Conservation (phyloP, 2,329 filamentous ascomycete species). For the Verticillium longisporum region DNA sequence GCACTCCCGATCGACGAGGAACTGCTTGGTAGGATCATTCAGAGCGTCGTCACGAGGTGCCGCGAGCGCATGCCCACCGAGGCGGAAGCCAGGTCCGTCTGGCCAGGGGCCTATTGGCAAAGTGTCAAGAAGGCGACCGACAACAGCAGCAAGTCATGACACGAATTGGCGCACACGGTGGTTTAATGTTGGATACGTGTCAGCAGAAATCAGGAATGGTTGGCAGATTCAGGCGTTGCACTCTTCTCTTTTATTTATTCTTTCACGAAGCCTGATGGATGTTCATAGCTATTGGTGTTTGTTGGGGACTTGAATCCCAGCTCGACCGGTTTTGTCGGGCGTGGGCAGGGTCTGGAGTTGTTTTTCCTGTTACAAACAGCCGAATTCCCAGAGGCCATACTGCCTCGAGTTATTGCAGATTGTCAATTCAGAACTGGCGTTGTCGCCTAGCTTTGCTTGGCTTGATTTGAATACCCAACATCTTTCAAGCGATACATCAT, state of each 20-base stretch:
- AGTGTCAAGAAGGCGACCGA: slow-evolving; percentile 47
- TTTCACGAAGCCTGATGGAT: background rate
- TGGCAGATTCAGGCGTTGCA: background rate
- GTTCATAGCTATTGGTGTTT: background rate
- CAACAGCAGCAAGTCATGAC: slow-evolving; percentile 15
- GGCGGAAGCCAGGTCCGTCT: slow-evolving; percentile 45
- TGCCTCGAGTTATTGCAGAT: background rate
- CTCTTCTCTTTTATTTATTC: background rate
- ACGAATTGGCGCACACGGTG: background rate
- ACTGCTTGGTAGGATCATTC: slow-evolving; percentile 53
- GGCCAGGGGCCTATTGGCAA: slow-evolving; percentile 57
- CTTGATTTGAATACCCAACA: background rate
- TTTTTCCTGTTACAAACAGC: background rate
- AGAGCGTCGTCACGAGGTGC: slow-evolving; percentile 54
- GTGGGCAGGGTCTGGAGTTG: background rate
- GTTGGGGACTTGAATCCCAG: background rate
- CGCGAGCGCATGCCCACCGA: slow-evolving; percentile 53
- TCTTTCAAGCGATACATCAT: background rate
- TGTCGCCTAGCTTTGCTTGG: background rate
- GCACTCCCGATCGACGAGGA: slow-evolving; percentile 57
- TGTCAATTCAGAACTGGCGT: background rate
- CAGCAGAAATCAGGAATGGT: background rate
- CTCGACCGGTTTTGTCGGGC: background rate
- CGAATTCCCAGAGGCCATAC: background rate
- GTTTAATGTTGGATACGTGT: slow-evolving; percentile 7